phyloP scores from a whole-genome alignment of 495 filamentous ascomycete genomes.

The Bombardia bombarda region DNA sequence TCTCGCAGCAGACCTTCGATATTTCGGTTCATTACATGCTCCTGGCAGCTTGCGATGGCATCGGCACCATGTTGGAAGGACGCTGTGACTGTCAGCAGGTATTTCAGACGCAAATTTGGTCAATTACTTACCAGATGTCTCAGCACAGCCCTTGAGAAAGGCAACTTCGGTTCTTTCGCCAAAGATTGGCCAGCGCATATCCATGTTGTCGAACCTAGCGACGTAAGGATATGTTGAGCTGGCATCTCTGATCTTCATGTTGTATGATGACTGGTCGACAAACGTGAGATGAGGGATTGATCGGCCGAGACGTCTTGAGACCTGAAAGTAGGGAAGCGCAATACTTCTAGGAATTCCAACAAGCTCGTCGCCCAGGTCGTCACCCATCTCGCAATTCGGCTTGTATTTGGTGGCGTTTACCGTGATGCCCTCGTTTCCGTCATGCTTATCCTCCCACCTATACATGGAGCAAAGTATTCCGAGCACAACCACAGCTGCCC shows the following conservation, averaged over 20 bases:
- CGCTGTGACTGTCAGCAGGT: constrained; percentile 12
- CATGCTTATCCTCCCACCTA: constrained; percentile 42
- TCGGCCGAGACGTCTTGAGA: constrained; percentile 40
- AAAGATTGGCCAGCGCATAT: constrained; percentile 45
- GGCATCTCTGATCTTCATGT: constrained; percentile 41
- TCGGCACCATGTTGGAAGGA: constrained; percentile 38
- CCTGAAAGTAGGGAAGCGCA: constrained; percentile 38
- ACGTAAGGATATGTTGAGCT: constrained; percentile 40
- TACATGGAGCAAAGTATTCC: constrained; percentile 45
- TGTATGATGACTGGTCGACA: constrained; percentile 43
- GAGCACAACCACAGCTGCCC: constrained; percentile 43
- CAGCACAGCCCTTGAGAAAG: constrained; percentile 37
- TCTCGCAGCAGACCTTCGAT: constrained; percentile 39
- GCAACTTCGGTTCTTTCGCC: constrained; percentile 41
- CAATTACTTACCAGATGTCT: constrained; percentile 25
- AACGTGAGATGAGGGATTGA: constrained; percentile 42
- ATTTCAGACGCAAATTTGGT: not conserved
- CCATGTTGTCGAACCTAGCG: constrained; percentile 42
- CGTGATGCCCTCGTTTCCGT: constrained; percentile 42
- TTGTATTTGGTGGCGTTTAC: constrained; percentile 23
- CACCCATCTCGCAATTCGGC: constrained; percentile 38
- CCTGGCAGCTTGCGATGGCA: constrained; percentile 41
- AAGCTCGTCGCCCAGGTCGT: constrained; percentile 40
- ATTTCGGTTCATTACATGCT: constrained; percentile 43
- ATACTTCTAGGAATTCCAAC: constrained; percentile 40